Evolutionary conservation across 2,329 filamentous ascomycete genomes (phyloP), one percentile per base, ranked within the genome.

Genomic region (Mariannaea sp.): DNA sequence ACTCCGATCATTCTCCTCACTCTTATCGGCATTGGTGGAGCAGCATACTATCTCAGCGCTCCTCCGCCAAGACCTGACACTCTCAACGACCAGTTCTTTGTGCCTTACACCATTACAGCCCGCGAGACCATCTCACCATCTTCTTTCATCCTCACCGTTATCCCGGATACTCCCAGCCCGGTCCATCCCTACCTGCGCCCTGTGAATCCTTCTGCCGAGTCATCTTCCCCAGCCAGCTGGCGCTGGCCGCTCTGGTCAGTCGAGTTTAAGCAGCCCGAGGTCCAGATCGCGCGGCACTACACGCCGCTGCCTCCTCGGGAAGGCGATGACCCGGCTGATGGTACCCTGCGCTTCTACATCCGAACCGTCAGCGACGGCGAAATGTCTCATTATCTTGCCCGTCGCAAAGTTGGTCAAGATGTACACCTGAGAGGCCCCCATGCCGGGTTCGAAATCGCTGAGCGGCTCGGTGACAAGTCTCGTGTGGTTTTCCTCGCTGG

Each of bases 211-310:
- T 20, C 14, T 8, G 10, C 5, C 5, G 14, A 12, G 1, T 17
- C 52, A 7, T 13, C 41, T 3, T 16, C 32, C n/a, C 55, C 62
- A 3, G 49, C 55, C 13, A 35, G 52, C 58, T 73, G 74, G 73
- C 61, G 59, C 9, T 59, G 82, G 50, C 88, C 89, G 4, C 80
- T 95, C 35, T 96, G 91, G 88, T 92, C 88, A 58, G 87, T 97
- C 27, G 89, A 97, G 75, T 85, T 96, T 68, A 96, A 96, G 75
- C 94, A 97, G 74, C 94, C 94, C 2, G 87, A 96, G 70, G 75
- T 97, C 52, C 92, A 97, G 73, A 96, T 99, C 63, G 90, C 90
- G 36, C 78, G 94, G 57, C 86, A 91, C 53, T 99, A 99, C 73
- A 97, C 94, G 4, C 92, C 93, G 1, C 77, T 99, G 0, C 93